Conservation (phyloP, 192 early-diverging fungal genomes). For the Dissophora globulifera region DNA sequence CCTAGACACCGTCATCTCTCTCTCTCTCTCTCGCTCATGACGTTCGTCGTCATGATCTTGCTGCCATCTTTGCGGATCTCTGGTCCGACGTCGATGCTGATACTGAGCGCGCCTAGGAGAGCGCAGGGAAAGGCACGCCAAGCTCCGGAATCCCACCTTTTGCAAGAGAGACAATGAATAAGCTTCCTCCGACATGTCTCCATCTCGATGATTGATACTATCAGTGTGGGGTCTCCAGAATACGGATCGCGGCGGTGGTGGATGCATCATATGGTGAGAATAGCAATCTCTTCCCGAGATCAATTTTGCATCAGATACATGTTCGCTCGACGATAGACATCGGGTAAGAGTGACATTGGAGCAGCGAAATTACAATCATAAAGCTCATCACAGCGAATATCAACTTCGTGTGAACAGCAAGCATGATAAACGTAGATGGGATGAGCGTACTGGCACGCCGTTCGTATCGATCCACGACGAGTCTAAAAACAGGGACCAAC, state of each 20-base stretch:
- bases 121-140: slow-evolving; percentile 7
- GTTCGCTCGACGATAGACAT: slow-evolving; percentile 66
- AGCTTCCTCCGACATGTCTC: slow-evolving; percentile 32
- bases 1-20: background rate
- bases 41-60: background rate
- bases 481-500: slow-evolving; percentile 65
- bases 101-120: no score
- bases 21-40: background rate
- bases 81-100: background rate
- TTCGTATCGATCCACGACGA: slow-evolving; percentile 66
- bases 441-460: slow-evolving; percentile 58
- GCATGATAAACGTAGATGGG: slow-evolving; percentile 56
- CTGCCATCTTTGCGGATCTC: background rate
- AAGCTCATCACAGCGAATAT: slow-evolving; percentile 61
- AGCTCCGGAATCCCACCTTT: background rate
- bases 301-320: no score
- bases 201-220: slow-evolving; percentile 33
- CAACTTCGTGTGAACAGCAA: slow-evolving; percentile 59
- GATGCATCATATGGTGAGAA: no score
- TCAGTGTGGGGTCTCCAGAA: no score
- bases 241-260: slow-evolving; percentile 66
- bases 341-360: slow-evolving; percentile 66
- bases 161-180: no score
- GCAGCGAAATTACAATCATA: slow-evolving; percentile 57
- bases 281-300: no score